These are phyloP conservation scores for Fennellomyces sp. DNA, from an alignment of 371 early-diverging fungal species.

Conservation along the genomic window DNA sequence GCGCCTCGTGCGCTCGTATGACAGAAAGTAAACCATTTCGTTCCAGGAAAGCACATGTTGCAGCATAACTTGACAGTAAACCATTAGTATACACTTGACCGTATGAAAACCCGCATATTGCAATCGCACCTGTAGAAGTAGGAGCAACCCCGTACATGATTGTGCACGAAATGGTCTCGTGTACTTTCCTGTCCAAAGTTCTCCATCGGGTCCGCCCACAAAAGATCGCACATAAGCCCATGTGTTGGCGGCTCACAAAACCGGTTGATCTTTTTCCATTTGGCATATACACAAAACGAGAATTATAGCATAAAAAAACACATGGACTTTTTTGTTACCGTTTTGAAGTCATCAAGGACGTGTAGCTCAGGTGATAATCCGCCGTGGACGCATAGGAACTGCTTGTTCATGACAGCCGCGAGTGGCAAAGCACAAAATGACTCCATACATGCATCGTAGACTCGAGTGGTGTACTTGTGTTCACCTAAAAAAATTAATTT, in stretches of 20 bases:
- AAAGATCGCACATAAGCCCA: constrained; percentile 96
- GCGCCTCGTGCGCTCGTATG: constrained; percentile 98
- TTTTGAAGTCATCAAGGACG: constrained; percentile 82
- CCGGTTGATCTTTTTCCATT: constrained; percentile 74
- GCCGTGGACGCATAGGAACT: constrained; percentile 98
- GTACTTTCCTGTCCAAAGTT: constrained; percentile 88
- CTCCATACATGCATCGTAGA: constrained; percentile 90
- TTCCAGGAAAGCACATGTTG: constrained; percentile 91
- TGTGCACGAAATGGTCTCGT: constrained; percentile 75
- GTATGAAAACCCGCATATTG: not conserved
- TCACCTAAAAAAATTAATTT: constrained; percentile 60
- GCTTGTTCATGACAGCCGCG: constrained; percentile 95
- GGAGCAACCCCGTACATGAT: constrained; percentile 95
- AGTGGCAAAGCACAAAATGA: constrained; percentile 96
- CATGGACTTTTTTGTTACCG: constrained; percentile 34
- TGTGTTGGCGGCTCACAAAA: constrained; percentile 94
- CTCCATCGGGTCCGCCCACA: constrained; percentile 98
- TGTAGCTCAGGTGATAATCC: constrained; percentile 96
- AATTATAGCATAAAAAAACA: not conserved
- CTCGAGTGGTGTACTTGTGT: constrained; percentile 90
- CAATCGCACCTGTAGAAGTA: constrained; percentile 80
- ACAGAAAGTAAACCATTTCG: constrained; percentile 91
- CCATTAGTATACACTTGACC: not conserved
- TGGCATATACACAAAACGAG: not conserved
- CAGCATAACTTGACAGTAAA: constrained; percentile 67